Conservation (phyloP, 148 eudicot genomes). For the Drosera capensis region DNA sequence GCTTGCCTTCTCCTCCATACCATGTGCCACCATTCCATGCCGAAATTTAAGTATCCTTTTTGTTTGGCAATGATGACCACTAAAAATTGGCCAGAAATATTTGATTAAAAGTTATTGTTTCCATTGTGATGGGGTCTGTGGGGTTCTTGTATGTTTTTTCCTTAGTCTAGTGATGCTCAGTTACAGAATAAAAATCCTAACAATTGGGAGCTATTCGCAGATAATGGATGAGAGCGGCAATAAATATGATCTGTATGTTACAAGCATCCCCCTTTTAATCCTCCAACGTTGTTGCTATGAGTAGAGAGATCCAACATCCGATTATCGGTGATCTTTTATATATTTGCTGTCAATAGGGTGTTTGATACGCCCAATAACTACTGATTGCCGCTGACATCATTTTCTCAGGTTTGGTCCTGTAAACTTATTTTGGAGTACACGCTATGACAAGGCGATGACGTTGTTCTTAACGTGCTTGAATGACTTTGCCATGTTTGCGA, state of each 20-base stretch:
- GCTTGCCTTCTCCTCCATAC: slow-evolving; percentile 98
- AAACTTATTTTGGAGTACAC: slow-evolving; percentile 97
- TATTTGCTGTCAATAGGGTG: no score
- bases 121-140: no score
- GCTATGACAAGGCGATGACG: slow-evolving; percentile 97
- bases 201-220: slow-evolving; percentile 97
- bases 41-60: slow-evolving; percentile 89
- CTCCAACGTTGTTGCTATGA: background rate
- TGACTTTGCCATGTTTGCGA: slow-evolving; percentile 92
- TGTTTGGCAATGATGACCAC: background rate
- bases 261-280: slow-evolving; percentile 2
- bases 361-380: background rate
- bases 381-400: background rate
- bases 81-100: no score
- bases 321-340: no score
- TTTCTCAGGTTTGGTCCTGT: slow-evolving; percentile 84
- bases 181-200: slow-evolving; percentile 78
- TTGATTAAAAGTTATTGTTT: no score
- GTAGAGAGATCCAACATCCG: no score
- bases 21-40: slow-evolving; percentile 87
- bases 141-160: background rate
- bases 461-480: slow-evolving; percentile 88
- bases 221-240: slow-evolving; percentile 83
- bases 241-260: slow-evolving; percentile 84
- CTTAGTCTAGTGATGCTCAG: slow-evolving; percentile 28